Conservation (phyloP, 345 rosid species). For the Ricinus communis region DNA sequence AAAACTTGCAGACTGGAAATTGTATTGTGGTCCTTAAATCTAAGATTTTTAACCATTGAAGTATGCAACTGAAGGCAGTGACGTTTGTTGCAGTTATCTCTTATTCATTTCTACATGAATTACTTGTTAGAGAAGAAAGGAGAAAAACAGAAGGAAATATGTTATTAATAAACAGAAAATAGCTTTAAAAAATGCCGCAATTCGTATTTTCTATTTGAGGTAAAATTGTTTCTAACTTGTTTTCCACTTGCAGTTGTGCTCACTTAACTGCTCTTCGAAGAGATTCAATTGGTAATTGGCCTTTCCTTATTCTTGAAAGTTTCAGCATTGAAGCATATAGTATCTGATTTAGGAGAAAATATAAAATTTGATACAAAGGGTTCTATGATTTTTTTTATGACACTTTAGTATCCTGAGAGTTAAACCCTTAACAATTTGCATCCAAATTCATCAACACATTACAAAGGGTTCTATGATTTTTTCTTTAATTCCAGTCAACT, state of each 20-base stretch:
- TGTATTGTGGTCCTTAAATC: neutral
- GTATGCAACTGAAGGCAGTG: neutral
- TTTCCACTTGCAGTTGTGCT: slow-evolving; percentile 67
- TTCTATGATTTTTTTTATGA: no score
- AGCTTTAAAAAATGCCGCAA: no score
- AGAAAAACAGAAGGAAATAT: neutral
- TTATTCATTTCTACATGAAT: neutral
- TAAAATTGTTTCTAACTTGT: neutral
- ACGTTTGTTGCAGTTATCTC: neutral
- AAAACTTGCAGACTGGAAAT: no score
- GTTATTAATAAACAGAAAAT: neutral
- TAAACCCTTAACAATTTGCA: no score
- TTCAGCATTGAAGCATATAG: neutral
- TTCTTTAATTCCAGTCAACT: no score
- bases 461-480: no score
- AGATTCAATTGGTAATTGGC: slow-evolving; percentile 83
- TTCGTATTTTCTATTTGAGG: neutral
- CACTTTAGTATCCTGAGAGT: no score
- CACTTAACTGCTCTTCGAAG: slow-evolving; percentile 91
- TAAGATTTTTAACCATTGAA: neutral
- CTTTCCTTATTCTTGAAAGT: slow-evolving; percentile 11
- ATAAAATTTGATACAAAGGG: no score
- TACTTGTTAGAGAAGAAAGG: neutral
- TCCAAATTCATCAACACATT: no score
- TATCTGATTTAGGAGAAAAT: no score